These are phyloP conservation scores for Nemania bipapillata DNA, from an alignment of 2,329 filamentous ascomycete species.

Conservation along the genomic window DNA sequence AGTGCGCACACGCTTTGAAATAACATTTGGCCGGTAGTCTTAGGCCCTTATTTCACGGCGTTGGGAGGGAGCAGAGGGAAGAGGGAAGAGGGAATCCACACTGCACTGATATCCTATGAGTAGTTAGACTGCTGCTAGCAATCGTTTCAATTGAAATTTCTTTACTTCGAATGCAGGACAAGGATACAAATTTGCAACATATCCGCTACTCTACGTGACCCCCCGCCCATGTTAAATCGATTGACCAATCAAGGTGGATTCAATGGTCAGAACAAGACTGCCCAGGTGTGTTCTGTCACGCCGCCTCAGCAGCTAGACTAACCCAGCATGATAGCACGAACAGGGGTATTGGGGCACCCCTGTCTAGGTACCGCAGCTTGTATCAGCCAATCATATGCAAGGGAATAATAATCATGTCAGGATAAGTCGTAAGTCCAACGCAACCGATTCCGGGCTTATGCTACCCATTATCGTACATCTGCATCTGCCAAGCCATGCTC, in stretches of 20 bases:
- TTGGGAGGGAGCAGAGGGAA: background rate
- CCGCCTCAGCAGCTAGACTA: too few relatives aligned
- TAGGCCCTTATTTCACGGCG: background rate
- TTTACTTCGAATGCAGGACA: conserved; percentile 13
- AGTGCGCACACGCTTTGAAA: background rate
- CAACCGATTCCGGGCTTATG: conserved; percentile 28
- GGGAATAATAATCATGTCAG: conserved; percentile 37
- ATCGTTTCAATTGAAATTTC: conserved; percentile 12
- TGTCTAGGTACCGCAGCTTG: too few relatives aligned
- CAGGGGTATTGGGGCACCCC: conserved; percentile 16
- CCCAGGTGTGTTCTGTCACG: too few relatives aligned
- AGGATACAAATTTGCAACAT: too few relatives aligned
- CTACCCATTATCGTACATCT: conserved; percentile 18
- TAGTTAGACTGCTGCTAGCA: conserved; percentile 9
- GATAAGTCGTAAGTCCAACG: conserved; percentile 25
- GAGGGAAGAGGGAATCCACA: conserved; percentile 3
- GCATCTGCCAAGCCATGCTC: conserved; percentile 32
- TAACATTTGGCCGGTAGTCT: background rate
- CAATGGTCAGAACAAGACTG: conserved; percentile 32
- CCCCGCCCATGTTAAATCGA: too few relatives aligned
- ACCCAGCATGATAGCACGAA: too few relatives aligned
- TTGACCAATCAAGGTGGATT: conserved; percentile 15
- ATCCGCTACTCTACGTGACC: background rate
- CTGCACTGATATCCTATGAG: conserved; percentile 24
- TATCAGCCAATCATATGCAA: conserved; percentile 27